A percentile compares a stretch with the other conserved stretches of the same genome.
Conservation (phyloP, 2,329 filamentous ascomycete genomes). For the Aspergillus fijiensis region DNA sequence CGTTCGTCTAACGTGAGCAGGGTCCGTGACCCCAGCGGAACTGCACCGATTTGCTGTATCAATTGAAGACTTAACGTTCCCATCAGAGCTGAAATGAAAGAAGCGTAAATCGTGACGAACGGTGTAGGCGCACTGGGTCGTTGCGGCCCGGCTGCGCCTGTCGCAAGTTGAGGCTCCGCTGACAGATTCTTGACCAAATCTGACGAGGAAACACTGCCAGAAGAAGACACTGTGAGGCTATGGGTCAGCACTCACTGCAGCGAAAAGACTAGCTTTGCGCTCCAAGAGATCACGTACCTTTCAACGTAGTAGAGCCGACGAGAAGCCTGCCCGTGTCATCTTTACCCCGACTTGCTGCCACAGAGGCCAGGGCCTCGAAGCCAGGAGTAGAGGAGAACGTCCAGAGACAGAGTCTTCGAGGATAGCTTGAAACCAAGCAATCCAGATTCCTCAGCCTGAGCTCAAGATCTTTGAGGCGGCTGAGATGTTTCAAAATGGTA, state of each 20-base stretch:
- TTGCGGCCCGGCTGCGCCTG: neutral
- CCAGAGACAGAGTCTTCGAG: constrained; percentile 41
- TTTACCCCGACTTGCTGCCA: constrained; percentile 27
- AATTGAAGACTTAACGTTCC: constrained; percentile 39
- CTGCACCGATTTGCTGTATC: constrained; percentile 34
- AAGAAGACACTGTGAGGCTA: constrained; percentile 31
- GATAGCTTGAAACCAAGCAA: constrained; percentile 40
- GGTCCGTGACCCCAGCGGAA: constrained; percentile 43
- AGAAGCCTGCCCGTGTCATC: constrained; percentile 31
- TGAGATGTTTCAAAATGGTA: constrained; percentile 39
- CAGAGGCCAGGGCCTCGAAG: constrained; percentile 35
- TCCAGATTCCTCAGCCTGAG: constrained; percentile 36
- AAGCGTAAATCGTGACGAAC: constrained; percentile 38
- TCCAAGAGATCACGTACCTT: constrained; percentile 26
- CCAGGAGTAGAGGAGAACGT: constrained; percentile 41
- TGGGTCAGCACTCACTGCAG: constrained; percentile 2
- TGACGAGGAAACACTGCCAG: constrained; percentile 33
- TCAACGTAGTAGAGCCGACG: constrained; percentile 33
- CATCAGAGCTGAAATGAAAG: constrained; percentile 42
- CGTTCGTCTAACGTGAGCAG: constrained; percentile 38
- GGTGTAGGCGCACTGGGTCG: constrained; percentile 1
- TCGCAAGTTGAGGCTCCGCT: constrained; percentile 26
- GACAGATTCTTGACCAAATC: constrained; percentile 40
- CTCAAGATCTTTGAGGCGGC: constrained; percentile 41
- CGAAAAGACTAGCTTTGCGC: neutral